These are phyloP conservation scores for Geranium brycei DNA, from an alignment of 345 rosid genomes.

Conservation along the genomic window DNA sequence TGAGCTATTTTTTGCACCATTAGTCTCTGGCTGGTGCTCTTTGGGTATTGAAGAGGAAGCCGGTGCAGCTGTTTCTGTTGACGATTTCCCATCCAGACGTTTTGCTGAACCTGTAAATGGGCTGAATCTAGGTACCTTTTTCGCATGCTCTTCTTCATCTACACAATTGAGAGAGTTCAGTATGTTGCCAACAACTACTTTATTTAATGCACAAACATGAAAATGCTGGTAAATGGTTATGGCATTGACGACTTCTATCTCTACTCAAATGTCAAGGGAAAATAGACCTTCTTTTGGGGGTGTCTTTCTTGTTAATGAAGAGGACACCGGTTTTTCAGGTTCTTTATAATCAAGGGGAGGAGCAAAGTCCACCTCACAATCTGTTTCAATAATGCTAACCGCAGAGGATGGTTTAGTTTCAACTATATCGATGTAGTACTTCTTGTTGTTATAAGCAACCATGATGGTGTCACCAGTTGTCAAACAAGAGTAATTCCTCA, in stretches of 20 bases:
- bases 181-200: too few species aligned
- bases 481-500: slow-evolving; percentile 92
- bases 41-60: slow-evolving; percentile 28
- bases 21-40: slow-evolving; percentile 37
- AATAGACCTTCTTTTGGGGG: slow-evolving; percentile 20
- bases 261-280: too few species aligned
- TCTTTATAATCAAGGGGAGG: slow-evolving; percentile 97
- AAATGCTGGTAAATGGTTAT: too few species aligned
- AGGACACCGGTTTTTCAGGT: slow-evolving; percentile 55
- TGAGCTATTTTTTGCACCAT: slow-evolving; percentile 8
- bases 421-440: slow-evolving; percentile 86
- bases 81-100: slow-evolving; percentile 83
- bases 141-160: slow-evolving; percentile 18
- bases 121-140: slow-evolving; percentile 44
- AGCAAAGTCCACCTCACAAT: slow-evolving; percentile 98
- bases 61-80: slow-evolving; percentile 30
- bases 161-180: slow-evolving; percentile 16
- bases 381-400: slow-evolving; percentile 96
- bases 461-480: slow-evolving; percentile 95
- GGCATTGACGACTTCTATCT: too few species aligned
- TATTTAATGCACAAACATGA: too few species aligned
- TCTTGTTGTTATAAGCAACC: slow-evolving; percentile 97
- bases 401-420: slow-evolving; percentile 92
- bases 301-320: slow-evolving; percentile 36
- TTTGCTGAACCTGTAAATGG: slow-evolving; percentile 75